Percentiles rank a stretch among this genome's conserved stretches.
These are phyloP conservation scores for Mycosarcoma mackinlayi DNA, from an alignment of 1,284 basidiomycete genomes.

Conservation along the genomic window DNA sequence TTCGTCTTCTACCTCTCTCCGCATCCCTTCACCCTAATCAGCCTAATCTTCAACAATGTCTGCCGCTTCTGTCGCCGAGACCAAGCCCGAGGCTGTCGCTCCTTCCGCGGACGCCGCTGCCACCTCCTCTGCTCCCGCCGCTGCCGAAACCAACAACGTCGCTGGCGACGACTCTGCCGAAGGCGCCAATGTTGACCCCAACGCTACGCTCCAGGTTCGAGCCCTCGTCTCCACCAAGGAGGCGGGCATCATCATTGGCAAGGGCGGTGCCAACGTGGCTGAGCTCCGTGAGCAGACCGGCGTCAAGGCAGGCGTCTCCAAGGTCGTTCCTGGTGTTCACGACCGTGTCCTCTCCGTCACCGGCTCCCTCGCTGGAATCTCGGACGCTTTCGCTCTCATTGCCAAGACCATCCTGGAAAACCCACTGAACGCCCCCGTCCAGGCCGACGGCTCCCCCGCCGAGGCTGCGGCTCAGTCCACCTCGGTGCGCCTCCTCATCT, in stretches of 20 bases:
- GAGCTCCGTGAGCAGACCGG: slow-evolving; percentile 92
- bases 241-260: slow-evolving; percentile 73
- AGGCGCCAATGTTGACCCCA: slow-evolving; percentile 43
- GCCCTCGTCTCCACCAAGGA: slow-evolving; percentile 66
- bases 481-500: slow-evolving; percentile 78
- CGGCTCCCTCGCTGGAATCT: slow-evolving; percentile 88
- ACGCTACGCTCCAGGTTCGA: slow-evolving; percentile 55
- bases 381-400: slow-evolving; percentile 96
- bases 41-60: slow-evolving; percentile 18
- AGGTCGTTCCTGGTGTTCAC: slow-evolving; percentile 95
- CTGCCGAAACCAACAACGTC: slow-evolving; percentile 17
- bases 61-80: slow-evolving; percentile 30
- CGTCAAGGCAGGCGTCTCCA: slow-evolving; percentile 97
- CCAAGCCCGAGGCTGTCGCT: slow-evolving; percentile 35
- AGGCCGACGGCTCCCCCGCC: slow-evolving; percentile 74
- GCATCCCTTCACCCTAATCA: background rate
- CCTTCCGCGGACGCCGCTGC: slow-evolving; percentile 12
- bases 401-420: slow-evolving; percentile 83
- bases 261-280: slow-evolving; percentile 95
- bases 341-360: slow-evolving; percentile 95
- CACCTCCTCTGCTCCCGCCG: slow-evolving; percentile 12
- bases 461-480: slow-evolving; percentile 79
- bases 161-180: slow-evolving; percentile 35
- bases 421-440: slow-evolving; percentile 46
- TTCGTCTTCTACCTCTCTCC: background rate